phyloP scores from a whole-genome alignment of 805 yeast species.

The Wickerhamiella australiensis region DNA sequence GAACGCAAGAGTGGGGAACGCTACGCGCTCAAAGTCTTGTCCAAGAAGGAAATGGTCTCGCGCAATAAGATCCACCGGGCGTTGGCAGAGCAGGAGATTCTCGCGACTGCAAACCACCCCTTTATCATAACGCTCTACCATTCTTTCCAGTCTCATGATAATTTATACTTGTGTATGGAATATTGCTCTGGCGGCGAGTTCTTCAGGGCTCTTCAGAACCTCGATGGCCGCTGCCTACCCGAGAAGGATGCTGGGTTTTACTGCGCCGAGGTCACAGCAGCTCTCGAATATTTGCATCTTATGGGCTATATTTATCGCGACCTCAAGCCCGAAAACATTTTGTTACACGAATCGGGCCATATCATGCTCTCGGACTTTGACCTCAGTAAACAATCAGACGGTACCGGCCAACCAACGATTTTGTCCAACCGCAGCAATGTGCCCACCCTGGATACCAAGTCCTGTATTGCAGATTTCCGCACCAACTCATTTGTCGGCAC shows the following conservation, averaged over 20 bases:
- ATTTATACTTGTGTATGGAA: conserved; percentile 90
- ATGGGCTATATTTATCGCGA: conserved; percentile 98
- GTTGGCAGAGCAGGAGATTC: conserved; percentile 89
- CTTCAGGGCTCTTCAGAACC: conserved; percentile 86
- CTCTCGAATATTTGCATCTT: conserved; percentile 84
- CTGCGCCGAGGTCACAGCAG: conserved; percentile 95
- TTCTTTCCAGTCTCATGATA: conserved; percentile 89
- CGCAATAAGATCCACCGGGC: conserved; percentile 91
- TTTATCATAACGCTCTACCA: conserved; percentile 93
- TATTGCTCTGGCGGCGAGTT: conserved; percentile 99
- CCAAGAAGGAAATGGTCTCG: conserved; percentile 86
- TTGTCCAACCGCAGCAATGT: conserved; percentile 28
- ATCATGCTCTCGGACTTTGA: conserved; percentile 97
- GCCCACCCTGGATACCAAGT: conserved; percentile 74
- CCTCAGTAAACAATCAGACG: conserved; percentile 75
- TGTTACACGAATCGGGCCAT: conserved; percentile 93
- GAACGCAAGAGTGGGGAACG: conserved; percentile 63
- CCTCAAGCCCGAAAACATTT: conserved; percentile 88
- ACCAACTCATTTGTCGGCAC: conserved; percentile 98
- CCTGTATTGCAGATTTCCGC: conserved; percentile 89
- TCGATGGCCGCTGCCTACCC: conserved; percentile 69
- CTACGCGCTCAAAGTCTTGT: conserved; percentile 86
- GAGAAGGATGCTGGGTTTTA: conserved; percentile 88
- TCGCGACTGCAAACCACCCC: conserved; percentile 92
- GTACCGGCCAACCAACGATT: conserved; percentile 62